Percentiles rank a stretch among this genome's conserved stretches.
These are phyloP conservation scores for Neotropicomus parvogracilis DNA, from an alignment of 1,284 basidiomycete species.

Conservation along the genomic window DNA sequence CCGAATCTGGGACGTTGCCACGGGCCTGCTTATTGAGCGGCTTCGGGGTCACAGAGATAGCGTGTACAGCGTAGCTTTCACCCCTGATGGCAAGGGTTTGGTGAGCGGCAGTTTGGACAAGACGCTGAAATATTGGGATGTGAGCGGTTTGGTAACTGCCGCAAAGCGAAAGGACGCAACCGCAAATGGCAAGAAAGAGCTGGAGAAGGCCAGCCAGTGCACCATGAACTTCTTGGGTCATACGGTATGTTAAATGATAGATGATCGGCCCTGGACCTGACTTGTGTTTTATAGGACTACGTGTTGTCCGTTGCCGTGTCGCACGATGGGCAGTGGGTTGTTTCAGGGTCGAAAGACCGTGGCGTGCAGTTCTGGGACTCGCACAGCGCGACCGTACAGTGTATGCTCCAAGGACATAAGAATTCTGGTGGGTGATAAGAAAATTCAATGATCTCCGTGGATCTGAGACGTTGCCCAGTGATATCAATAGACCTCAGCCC, in stretches of 20 bases:
- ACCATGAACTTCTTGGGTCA: constrained; percentile 81
- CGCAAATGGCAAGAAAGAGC: constrained; percentile 35
- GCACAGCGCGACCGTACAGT: constrained; percentile 68
- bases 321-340: constrained; percentile 84
- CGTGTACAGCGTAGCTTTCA: constrained; percentile 86
- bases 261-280: constrained; percentile 2
- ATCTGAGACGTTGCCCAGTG: constrained; percentile 42
- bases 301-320: constrained; percentile 78
- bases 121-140: constrained; percentile 86
- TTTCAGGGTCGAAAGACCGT: constrained; percentile 88
- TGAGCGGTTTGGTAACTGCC: constrained; percentile 45
- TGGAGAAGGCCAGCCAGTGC: constrained; percentile 47
- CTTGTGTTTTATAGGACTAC: constrained; percentile 52
- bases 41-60: constrained; percentile 81
- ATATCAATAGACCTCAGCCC: constrained; percentile 83
- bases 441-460: constrained; percentile 3
- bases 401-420: constrained; percentile 87
- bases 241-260: constrained; percentile 46
- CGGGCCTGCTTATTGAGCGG: constrained; percentile 69
- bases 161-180: constrained; percentile 42
- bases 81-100: constrained; percentile 76
- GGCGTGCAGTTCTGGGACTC: constrained; percentile 90
- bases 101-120: constrained; percentile 85
- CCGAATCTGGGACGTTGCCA: constrained; percentile 81
- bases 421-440: constrained; percentile 58